Conservation (phyloP, 2,329 filamentous ascomycete species). For the Xylaria multiplex region DNA sequence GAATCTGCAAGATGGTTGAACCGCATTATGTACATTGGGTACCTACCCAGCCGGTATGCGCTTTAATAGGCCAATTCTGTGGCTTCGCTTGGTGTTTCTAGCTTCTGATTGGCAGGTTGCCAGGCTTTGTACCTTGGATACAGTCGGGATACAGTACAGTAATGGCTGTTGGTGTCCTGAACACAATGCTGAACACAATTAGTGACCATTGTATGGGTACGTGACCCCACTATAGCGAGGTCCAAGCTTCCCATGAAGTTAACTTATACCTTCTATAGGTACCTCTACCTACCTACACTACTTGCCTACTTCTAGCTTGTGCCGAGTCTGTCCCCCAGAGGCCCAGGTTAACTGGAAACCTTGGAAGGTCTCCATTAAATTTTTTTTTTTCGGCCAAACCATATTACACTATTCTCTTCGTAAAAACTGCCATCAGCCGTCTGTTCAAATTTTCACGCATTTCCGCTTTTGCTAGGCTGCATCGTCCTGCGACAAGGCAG, state of each 20-base stretch:
- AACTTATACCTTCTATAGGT: too few relatives aligned
- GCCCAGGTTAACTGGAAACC: too few relatives aligned
- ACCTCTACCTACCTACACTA: too few relatives aligned
- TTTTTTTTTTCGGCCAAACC: background rate
- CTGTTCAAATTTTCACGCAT: conserved; percentile 35
- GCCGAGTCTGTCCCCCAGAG: too few relatives aligned
- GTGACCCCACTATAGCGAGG: too few relatives aligned
- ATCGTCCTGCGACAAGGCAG: conserved; percentile 29
- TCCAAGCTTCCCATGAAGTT: too few relatives aligned
- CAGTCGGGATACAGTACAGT: too few relatives aligned
- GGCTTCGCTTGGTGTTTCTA: background rate
- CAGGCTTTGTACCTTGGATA: background rate
- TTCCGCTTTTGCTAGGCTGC: conserved; percentile 35
- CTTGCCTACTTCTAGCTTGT: too few relatives aligned
- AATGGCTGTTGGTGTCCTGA: too few relatives aligned
- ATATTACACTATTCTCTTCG: background rate
- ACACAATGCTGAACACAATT: too few relatives aligned
- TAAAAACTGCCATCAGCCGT: background rate
- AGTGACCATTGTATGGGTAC: too few relatives aligned
- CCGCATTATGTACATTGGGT: conserved; percentile 13
- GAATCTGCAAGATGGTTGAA: conserved; percentile 33
- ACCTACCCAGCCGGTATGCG: conserved; percentile 21
- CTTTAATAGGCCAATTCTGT: conserved; percentile 26
- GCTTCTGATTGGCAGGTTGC: conserved; percentile 6
- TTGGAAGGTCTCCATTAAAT: background rate